Evolutionary conservation across 2,329 filamentous ascomycete species (phyloP).

Genomic region (Fusarium chaquense): DNA sequence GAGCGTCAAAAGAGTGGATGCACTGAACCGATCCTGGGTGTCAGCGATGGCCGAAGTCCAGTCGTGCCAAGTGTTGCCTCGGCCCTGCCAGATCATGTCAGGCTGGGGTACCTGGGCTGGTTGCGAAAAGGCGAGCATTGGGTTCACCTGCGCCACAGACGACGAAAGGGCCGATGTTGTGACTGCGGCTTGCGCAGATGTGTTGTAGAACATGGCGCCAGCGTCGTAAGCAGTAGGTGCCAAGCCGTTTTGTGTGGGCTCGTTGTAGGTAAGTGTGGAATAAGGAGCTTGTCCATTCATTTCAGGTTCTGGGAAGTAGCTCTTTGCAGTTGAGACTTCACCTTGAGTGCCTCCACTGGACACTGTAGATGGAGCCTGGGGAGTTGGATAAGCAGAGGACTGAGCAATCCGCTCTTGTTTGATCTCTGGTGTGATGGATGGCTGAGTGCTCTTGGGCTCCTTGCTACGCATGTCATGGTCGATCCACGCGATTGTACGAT

Average conservation of each 20-base stretch:
- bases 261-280: slow-evolving; percentile 49
- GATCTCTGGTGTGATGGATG: slow-evolving; percentile 45
- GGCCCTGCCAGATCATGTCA: slow-evolving; percentile 52
- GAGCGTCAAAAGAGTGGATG: slow-evolving; percentile 62
- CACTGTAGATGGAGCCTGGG: slow-evolving; percentile 26
- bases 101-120: slow-evolving; percentile 51
- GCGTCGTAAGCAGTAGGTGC: slow-evolving; percentile 44
- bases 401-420: slow-evolving; percentile 53
- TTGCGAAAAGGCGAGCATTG: slow-evolving; percentile 57
- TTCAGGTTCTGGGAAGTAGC: slow-evolving; percentile 48
- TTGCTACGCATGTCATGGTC: slow-evolving; percentile 61
- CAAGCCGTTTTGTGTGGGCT: slow-evolving; percentile 45
- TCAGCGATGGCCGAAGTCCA: slow-evolving; percentile 66
- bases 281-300: slow-evolving; percentile 49
- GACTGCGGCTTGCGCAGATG: slow-evolving; percentile 39
- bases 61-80: slow-evolving; percentile 64
- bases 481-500: slow-evolving; percentile 65
- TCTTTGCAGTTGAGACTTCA: slow-evolving; percentile 45
- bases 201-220: slow-evolving; percentile 49
- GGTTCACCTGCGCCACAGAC: slow-evolving; percentile 50
- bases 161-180: slow-evolving; percentile 41
- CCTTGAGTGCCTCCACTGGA: slow-evolving; percentile 28
- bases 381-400: slow-evolving; percentile 42
- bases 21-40: slow-evolving; percentile 63
- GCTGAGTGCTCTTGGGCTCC: slow-evolving; percentile 35